Evolutionary conservation across 306 rosid genomes (phyloP).

Genomic region (Crataegus laevigata): DNA sequence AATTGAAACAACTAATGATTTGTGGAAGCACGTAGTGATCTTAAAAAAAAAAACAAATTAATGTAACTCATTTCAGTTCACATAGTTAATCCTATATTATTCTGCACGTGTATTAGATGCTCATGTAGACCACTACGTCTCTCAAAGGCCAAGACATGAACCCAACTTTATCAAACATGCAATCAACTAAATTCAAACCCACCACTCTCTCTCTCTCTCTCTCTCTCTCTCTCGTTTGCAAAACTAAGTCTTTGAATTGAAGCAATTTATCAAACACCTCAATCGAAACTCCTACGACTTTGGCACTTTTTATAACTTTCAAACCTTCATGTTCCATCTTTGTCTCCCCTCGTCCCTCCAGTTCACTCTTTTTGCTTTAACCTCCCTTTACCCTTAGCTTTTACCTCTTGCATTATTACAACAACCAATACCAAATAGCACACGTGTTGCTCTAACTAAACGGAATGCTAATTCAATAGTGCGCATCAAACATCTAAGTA

Average conservation of each 20-base stretch:
- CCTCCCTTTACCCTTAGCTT: not conserved
- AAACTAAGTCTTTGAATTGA: not conserved
- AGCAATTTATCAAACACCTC: not conserved
- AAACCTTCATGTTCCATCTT: not conserved
- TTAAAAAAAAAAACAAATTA: too few species aligned
- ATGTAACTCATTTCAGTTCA: not conserved
- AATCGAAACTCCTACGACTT: slow-evolving; percentile 1
- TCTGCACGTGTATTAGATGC: not conserved
- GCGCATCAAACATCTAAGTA: not conserved
- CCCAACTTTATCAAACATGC: slow-evolving; percentile 20
- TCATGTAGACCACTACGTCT: not conserved
- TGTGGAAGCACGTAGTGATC: not conserved
- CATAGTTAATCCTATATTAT: not conserved
- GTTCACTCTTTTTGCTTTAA: not conserved
- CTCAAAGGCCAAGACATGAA: slow-evolving; percentile 12
- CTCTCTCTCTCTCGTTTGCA: too few species aligned
- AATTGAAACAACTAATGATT: not conserved
- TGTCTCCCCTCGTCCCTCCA: not conserved
- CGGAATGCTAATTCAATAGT: too few species aligned
- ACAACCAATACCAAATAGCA: not conserved
- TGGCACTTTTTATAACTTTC: not conserved
- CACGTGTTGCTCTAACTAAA: not conserved
- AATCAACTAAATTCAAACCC: slow-evolving; percentile 9
- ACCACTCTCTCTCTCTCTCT: not conserved
- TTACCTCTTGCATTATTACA: not conserved